Base-by-base conservation (phyloP, 352 stramenopile species). In the Globisporangium spiculum region DNA sequence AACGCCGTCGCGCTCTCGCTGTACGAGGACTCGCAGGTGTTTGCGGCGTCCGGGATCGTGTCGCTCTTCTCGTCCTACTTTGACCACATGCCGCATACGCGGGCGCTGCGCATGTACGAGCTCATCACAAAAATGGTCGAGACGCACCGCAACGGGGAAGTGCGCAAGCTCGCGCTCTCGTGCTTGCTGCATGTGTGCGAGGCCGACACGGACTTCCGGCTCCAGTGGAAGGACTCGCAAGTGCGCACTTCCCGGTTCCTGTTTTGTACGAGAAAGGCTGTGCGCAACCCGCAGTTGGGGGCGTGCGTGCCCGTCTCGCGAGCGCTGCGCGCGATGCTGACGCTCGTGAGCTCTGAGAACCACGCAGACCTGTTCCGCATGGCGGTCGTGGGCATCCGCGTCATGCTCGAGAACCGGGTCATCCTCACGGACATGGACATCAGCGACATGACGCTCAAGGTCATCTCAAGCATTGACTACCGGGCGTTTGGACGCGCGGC, bases 371-470 rank as follows among this genome's bases (percentile, higher is more conserved):
- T 93, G 10, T 94, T 96, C 63, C 73, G 84, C 30, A 90, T 94
- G 80, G 86, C 86, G 8, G 86, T 96, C 14, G 70, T 76, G 65
- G 87, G 83, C 14, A 84, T 94, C 14, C 80, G 79, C 18, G 67
- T 59, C 0, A 96, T 96, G 88, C 70, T 96, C 4, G 80, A 88
- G 75, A 96, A 96, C 65, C 86, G 88, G 41, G 66, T 83, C 8
- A 81, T 96, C 44, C 75, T 96, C 18, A 71, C 80, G 60, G 86
- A 96, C 69, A 82, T 94, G n/a, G 86, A 96, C 70, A 75, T 96
- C n/a, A 93, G 78, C 56, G 88, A 96, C 63, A 76, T 90, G 26
- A 79, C 77, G 36, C 74, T 88, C 16, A 96, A 96, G 67, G 69
- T 96, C 22, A 79, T 94, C 30, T 88, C 86, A 6, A 93, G 84